Percentiles rank a stretch among this genome's conserved stretches.
phyloP scores from a whole-genome alignment of 352 stramenopile species.

The Phytophthora multivora region DNA sequence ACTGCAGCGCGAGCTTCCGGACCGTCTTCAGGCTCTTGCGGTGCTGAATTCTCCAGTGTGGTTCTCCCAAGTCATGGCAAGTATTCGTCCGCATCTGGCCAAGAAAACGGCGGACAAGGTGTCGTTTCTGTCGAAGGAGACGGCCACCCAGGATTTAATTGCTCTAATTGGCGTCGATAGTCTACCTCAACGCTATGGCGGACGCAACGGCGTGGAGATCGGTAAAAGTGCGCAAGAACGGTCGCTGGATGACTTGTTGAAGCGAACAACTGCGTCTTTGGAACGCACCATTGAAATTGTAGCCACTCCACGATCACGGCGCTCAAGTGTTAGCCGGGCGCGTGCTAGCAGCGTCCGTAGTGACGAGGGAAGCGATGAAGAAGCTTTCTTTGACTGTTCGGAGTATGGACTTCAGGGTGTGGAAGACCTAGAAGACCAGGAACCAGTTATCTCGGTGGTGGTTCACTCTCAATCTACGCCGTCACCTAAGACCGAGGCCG shows the following conservation, averaged over 20 bases:
- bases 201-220: conserved; percentile 75
- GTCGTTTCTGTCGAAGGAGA: conserved; percentile 53
- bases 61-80: conserved; percentile 83
- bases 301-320: conserved; percentile 32
- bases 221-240: conserved; percentile 81
- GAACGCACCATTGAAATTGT: conserved; percentile 84
- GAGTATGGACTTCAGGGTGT: conserved; percentile 80
- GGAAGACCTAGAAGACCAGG: conserved; percentile 57
- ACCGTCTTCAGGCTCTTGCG: conserved; percentile 59
- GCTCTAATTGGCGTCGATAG: conserved; percentile 72
- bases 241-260: conserved; percentile 63
- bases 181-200: conserved; percentile 72
- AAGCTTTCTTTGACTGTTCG: conserved; percentile 81
- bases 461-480: conserved; percentile 59
- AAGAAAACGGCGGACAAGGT: conserved; percentile 77
- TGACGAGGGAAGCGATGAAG: conserved; percentile 73
- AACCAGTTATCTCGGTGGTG: conserved; percentile 73
- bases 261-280: conserved; percentile 68
- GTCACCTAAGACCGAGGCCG: conserved; percentile 47
- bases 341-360: conserved; percentile 45
- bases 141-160: conserved; percentile 52
- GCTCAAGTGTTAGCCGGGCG: conserved; percentile 25
- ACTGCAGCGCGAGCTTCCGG: conserved; percentile 66
- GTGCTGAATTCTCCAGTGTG: conserved; percentile 78
- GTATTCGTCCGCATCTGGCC: conserved; percentile 51